Evolutionary conservation across 371 early-diverging fungal species (phyloP).

Genomic region (Capillidium rhysosporum): DNA sequence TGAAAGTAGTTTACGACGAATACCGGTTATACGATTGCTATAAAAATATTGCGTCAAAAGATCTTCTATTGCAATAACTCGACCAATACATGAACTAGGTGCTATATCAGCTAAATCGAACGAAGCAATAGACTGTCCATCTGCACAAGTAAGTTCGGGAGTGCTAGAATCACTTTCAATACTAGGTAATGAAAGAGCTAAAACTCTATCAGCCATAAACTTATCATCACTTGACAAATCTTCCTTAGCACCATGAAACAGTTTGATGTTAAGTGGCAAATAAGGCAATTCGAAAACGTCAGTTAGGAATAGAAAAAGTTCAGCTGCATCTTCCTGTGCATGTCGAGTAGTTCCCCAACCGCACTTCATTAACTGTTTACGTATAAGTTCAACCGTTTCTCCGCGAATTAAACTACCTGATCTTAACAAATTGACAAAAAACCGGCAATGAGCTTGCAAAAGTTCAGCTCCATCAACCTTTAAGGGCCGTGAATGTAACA

Average conservation of each 20-base stretch:
- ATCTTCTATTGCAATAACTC: slow-evolving; percentile 15
- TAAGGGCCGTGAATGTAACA: slow-evolving; percentile 9
- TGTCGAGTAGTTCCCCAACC: slow-evolving; percentile 20
- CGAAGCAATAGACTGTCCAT: too few species aligned
- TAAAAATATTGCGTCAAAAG: slow-evolving; percentile 17
- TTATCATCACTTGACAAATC: slow-evolving; percentile 25
- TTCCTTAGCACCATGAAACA: slow-evolving; percentile 28
- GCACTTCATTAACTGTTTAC: slow-evolving; percentile 20
- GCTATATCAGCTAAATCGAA: too few species aligned
- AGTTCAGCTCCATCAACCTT: slow-evolving; percentile 8
- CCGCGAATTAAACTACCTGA: slow-evolving; percentile 20
- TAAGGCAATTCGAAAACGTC: slow-evolving; percentile 28
- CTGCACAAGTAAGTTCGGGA: too few species aligned
- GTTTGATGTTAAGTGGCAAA: slow-evolving; percentile 27
- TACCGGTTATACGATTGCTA: slow-evolving; percentile 16
- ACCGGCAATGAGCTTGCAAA: slow-evolving; percentile 22
- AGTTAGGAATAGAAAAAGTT: slow-evolving; percentile 30
- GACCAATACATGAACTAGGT: slow-evolving; percentile 4
- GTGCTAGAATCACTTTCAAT: slow-evolving; percentile 5
- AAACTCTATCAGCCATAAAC: slow-evolving; percentile 28
- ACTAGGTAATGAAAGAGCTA: slow-evolving; percentile 22
- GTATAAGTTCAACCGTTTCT: slow-evolving; percentile 21
- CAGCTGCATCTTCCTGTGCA: slow-evolving; percentile 24
- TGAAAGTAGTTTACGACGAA: slow-evolving; percentile 11
- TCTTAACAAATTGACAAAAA: slow-evolving; percentile 31